Evolutionary conservation across 2,329 filamentous ascomycete genomes (phyloP).

Genomic region (Colletotrichum acutatum): DNA sequence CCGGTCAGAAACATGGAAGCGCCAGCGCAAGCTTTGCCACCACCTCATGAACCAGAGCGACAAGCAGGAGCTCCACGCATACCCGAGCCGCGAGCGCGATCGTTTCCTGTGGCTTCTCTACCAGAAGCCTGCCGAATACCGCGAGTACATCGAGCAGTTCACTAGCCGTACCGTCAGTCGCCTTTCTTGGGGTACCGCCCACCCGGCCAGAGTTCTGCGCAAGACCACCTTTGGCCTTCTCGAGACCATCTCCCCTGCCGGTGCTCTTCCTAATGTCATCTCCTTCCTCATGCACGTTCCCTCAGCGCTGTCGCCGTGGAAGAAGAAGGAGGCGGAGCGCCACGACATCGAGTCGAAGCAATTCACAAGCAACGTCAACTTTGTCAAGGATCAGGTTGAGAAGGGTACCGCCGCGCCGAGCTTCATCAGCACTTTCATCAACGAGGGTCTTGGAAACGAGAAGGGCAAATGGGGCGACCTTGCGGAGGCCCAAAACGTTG

Average conservation of each 20-base stretch:
- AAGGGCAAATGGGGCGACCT: conserved; percentile 44
- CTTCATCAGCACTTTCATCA: conserved; percentile 55
- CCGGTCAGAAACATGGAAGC: conserved; percentile 56
- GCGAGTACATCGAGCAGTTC: conserved; percentile 59
- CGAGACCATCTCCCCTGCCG: conserved; percentile 56
- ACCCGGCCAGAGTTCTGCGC: conserved; percentile 51
- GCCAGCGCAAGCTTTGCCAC: conserved; percentile 57
- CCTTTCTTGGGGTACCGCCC: conserved; percentile 57
- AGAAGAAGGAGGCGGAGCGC: conserved; percentile 53
- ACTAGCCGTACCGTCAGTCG: conserved; percentile 57
- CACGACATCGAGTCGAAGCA: conserved; percentile 52
- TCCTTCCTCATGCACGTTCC: conserved; percentile 53
- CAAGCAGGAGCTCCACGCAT: conserved; percentile 51
- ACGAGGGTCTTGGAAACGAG: conserved; percentile 42
- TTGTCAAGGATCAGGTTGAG: conserved; percentile 47
- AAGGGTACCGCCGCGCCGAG: conserved; percentile 49
- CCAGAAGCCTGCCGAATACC: conserved; percentile 52
- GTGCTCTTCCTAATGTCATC: conserved; percentile 54
- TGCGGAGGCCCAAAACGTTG: conserved; percentile 54
- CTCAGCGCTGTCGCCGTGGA: conserved; percentile 53
- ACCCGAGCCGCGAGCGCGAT: conserved; percentile 57
- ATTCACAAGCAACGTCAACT: conserved; percentile 49
- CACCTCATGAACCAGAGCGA: conserved; percentile 54
- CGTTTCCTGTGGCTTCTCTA: conserved; percentile 56
- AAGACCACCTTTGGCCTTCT: conserved; percentile 58